phyloP scores from a whole-genome alignment of 768 basidiomycete species.

The Lenzites betulinus region DNA sequence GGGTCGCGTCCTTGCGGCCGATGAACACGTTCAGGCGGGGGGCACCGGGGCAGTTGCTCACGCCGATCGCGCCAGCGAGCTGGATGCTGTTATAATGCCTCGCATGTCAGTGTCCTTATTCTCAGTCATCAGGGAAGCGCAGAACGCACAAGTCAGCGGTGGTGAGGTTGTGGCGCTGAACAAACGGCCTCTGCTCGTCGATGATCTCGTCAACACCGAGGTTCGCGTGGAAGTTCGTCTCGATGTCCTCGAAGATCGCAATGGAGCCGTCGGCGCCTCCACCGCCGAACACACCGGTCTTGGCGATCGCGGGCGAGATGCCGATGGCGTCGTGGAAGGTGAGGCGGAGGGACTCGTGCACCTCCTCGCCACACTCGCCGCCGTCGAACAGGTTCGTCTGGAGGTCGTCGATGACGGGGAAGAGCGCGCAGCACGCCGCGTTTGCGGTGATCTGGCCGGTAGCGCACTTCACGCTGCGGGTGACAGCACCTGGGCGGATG shows the following conservation, averaged over 20 bases:
- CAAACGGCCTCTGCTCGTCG: conserved; percentile 14
- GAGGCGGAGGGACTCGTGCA: conserved; percentile 18
- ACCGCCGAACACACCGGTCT: conserved; percentile 12
- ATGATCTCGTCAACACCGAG: conserved; percentile 16
- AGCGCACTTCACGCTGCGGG: conserved; percentile 9
- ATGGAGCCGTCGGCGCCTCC: conserved; percentile 16
- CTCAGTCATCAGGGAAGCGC: conserved; percentile 19
- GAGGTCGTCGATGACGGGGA: conserved; percentile 12
- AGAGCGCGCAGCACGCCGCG: conserved; percentile 16
- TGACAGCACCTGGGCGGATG: background rate
- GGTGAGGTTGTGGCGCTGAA: conserved; percentile 14
- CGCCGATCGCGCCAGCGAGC: conserved; percentile 38
- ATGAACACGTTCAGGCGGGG: conserved; percentile 39
- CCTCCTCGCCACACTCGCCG: conserved; percentile 18
- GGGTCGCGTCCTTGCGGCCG: conserved; percentile 32
- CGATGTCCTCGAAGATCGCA: conserved; percentile 17
- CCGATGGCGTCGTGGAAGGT: conserved; percentile 20
- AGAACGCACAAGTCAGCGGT: conserved; percentile 24
- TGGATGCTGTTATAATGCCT: conserved; percentile 32
- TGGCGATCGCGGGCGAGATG: conserved; percentile 5
- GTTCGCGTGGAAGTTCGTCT: conserved; percentile 17
- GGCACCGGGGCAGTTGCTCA: conserved; percentile 42
- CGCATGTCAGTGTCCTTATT: background rate
- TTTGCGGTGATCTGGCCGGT: conserved; percentile 6
- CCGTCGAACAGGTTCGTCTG: conserved; percentile 17